Base-by-base conservation (phyloP, 1,139 yeast species). In the Yamadazyma membranifaciens region DNA sequence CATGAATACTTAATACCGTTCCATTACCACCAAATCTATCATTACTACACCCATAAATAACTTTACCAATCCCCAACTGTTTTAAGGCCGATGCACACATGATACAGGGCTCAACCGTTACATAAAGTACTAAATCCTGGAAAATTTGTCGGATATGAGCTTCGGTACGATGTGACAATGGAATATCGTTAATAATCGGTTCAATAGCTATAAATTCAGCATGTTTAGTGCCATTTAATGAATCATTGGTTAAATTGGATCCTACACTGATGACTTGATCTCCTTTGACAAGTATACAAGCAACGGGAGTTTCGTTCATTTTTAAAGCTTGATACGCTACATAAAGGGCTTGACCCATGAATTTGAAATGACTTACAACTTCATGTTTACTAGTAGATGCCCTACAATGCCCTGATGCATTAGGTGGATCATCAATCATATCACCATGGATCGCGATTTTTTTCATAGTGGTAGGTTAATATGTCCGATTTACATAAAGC, bases 21-120 rank as follows among this genome's bases (percentile, higher is more conserved):
- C 98, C 98, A 58, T 91, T 89, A 0, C 98, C 98, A 0, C 98
- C 98, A 65, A 92, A 92, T 38, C 98, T 65, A 49, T 92, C 98
- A 58, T 92, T 92, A 0, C 89, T 94, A 57, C 97, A 91, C 0
- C 98, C 98, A 55, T 86, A 92, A 34, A 82, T 80, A 2, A 91
- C 96, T 33, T 70, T 69, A 16, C 79, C 65, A 14, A 92, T 79
- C 1, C 86, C 83, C 28, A 91, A 60, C 55, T 92, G 98, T 42
- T 92, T 76, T 38, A 92, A 64, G 2, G 96, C 92, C 24, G 95
- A 83, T 0, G 97, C 98, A 67, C 99, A 92, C 99, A 92, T 92
- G 9, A 94, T 84, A 60, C 99, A 92, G 0, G 99, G 99, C 60
- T 92, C 99, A 1, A 92, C 98, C 0, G 98, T 88, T 17, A 92